Base-by-base conservation (phyloP, 495 filamentous ascomycete species). In the Recurvomyces mirabilis region DNA sequence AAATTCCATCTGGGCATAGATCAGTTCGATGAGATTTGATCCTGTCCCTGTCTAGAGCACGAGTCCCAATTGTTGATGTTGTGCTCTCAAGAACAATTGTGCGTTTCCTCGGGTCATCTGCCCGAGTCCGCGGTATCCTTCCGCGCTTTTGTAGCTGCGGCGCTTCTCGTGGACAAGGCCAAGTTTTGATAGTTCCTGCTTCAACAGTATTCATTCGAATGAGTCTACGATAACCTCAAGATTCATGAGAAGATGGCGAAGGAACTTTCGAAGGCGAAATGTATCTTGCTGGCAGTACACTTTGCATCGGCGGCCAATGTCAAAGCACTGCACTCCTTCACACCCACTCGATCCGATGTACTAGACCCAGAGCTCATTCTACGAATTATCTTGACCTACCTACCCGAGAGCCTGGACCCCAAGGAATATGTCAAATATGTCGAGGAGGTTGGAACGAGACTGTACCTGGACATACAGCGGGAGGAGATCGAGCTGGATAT, bases 381-480 rank as follows among this genome's bases (percentile, higher is more conserved):
- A 50, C 78, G 87, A 53, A 81, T 95, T 38, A 64, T 94, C 47
- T 71, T 95, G 46, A 93, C 82, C 41, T 91, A 78, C 52, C 72
- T 95, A 5, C 87, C 88, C 26, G 87, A 91, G 58, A 82, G 73
- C 37, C 65, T 75, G 10, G 74, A 75, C 13, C 81, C 87, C 21
- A 68, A 60, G 18, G 53, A 65, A 28, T 93, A 93, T 58, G 68
- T 71, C 10, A 58, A 66, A 13, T 69, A 83, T 28, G 53, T 89
- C 6, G 41, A 48, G 19, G 65, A 73, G 23, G 60, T 87, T 48
- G 66, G 64, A 12, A 41, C 56, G 10, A 22, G 49, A 13, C 20
- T 49, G 7, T 54, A 56, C 30, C 48, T 42, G 6, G 51, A 54
- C 23, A 59, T 61, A 11, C 68, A 49, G 14, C 47, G 71, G 15